phyloP scores from a whole-genome alignment of 2,329 filamentous ascomycete genomes.

The Rutstroemia sp. region DNA sequence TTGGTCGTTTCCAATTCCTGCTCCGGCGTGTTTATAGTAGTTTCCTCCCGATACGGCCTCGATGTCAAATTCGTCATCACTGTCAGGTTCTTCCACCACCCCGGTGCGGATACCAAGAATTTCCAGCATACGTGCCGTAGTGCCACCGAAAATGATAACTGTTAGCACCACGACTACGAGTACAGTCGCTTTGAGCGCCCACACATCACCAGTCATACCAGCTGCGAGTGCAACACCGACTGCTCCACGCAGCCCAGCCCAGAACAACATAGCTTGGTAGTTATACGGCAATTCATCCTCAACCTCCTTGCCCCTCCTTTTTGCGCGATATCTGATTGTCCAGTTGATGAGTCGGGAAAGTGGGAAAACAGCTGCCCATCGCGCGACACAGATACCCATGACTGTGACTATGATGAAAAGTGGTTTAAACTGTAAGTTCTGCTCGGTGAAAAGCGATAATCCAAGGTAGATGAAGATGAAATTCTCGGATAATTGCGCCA shows the following conservation, averaged over 20 bases:
- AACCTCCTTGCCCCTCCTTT: slow-evolving; percentile 65
- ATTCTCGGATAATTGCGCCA: slow-evolving; percentile 93
- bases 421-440: slow-evolving; percentile 81
- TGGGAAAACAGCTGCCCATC: slow-evolving; percentile 93
- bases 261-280: slow-evolving; percentile 99
- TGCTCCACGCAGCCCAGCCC: slow-evolving; percentile 90
- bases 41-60: slow-evolving; percentile 35
- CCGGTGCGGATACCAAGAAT: slow-evolving; percentile 95
- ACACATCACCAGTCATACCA: slow-evolving; percentile 72
- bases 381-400: slow-evolving; percentile 81
- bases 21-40: slow-evolving; percentile 71
- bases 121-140: slow-evolving; percentile 94
- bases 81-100: slow-evolving; percentile 94
- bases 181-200: slow-evolving; percentile 86
- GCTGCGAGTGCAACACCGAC: slow-evolving; percentile 93
- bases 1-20: slow-evolving; percentile 70
- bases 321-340: slow-evolving; percentile 80
- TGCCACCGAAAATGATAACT: slow-evolving; percentile 97
- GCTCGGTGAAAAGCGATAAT: slow-evolving; percentile 88
- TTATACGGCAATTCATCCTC: slow-evolving; percentile 87
- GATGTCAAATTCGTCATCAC: slow-evolving; percentile 97
- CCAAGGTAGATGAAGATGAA: slow-evolving; percentile 99
- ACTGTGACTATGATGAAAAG: slow-evolving; percentile 92
- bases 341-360: slow-evolving; percentile 85
- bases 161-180: slow-evolving; percentile 94